Base-by-base conservation (phyloP, 495 filamentous ascomycete species). In the Penicillium malachiteum region DNA sequence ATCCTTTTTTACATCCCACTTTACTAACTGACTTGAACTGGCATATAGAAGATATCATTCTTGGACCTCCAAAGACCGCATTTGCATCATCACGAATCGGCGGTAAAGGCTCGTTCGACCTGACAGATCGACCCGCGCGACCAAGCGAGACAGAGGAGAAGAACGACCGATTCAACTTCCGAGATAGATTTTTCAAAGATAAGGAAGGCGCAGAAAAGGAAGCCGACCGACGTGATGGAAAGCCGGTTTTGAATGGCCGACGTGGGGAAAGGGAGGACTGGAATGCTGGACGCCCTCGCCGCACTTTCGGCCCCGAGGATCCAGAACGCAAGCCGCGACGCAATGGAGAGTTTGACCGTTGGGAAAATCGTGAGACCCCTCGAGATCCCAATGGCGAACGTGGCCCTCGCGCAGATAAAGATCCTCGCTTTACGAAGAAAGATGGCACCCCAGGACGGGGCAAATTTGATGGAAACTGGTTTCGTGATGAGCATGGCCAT, bases 21-120 rank as follows among this genome's bases (percentile, higher is more conserved):
- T 40, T 48, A 53, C 69, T 72, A 48, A 69, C 55, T 5, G 13
- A 26, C 38, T 52, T 48, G 12, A 45, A 32, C 54, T 53, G 86
- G 2, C 34, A 82, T 82, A 58, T 77, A 57, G 92, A 94, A 64
- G 90, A 96, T 54, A 91, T 96, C 52, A 79, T 96, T 58, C 88
- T 96, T 38, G 92, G 91, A 33, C 92, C 92, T 32, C 91, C 92
- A 1, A 91, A 92, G 59, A 90, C 84, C 26, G 84, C 84, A 31
- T 96, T 97, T 69, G 86, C 89, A 54, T 96, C 92, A 13, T 90
- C 89, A 43, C 69, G 83, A 71, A 81, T 78, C 55, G 62, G 76
- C 52, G 73, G 72, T 54, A 77, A 84, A 78, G 75, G 67, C 52
- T 82, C 61, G 69, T 86, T 62, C 65, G 78, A 71, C 50, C 59